Percentiles rank a stretch among this genome's conserved stretches.
Evolutionary conservation across 345 rosid genomes (phyloP).

Genomic region (Populus euphratica): DNA sequence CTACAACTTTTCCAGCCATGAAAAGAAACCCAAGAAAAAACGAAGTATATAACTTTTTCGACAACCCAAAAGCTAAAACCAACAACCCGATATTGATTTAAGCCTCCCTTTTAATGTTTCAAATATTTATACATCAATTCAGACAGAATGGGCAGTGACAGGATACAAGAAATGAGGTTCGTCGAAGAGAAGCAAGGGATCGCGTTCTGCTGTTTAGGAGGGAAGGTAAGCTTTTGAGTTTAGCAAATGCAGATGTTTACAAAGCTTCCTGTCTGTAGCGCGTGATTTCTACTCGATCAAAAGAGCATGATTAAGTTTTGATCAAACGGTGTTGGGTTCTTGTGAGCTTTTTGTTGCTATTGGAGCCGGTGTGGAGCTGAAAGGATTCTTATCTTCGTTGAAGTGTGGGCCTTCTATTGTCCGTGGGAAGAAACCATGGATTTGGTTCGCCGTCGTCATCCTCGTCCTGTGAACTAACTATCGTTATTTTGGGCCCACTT

Average conservation of each 20-base stretch:
- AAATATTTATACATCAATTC: not conserved
- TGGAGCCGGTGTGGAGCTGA: not conserved
- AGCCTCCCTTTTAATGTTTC: no score
- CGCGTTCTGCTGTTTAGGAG: not conserved
- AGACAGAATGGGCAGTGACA: not conserved
- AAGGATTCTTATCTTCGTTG: not conserved
- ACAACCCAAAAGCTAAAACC: no score
- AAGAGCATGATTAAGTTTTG: not conserved
- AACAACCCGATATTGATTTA: no score
- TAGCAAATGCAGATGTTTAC: not conserved
- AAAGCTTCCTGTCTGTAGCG: not conserved
- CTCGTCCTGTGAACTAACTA: not conserved
- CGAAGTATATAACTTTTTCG: no score
- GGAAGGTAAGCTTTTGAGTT: constrained; percentile 8
- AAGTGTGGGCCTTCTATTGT: not conserved
- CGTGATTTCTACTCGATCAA: not conserved
- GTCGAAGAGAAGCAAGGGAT: constrained; percentile 14
- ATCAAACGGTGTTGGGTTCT: not conserved
- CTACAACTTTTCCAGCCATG: constrained; percentile 40
- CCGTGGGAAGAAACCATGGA: no score
- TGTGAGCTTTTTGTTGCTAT: not conserved
- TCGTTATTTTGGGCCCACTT: not conserved
- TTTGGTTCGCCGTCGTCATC: no score
- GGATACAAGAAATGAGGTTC: not conserved
- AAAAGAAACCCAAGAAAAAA: not conserved